phyloP scores from a whole-genome alignment of 345 rosid genomes.

The Hibiscus mutabilis region DNA sequence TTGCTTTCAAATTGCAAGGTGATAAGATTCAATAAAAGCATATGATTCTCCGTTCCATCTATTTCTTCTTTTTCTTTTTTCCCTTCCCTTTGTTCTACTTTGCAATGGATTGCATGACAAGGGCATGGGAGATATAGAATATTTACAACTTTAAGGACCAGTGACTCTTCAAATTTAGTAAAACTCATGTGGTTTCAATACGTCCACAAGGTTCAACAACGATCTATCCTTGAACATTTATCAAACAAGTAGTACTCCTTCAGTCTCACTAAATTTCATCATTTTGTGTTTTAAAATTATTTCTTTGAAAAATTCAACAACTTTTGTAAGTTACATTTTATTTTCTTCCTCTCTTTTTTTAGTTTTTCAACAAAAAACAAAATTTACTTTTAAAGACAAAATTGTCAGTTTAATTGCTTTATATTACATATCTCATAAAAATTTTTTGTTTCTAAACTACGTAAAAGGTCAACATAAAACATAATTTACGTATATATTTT shows the following conservation, averaged over 20 bases:
- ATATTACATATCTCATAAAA: too few species aligned
- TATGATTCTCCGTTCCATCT: slow-evolving; percentile 1
- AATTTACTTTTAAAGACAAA: too few species aligned
- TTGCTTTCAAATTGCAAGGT: not conserved
- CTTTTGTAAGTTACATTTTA: too few species aligned
- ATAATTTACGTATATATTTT: too few species aligned
- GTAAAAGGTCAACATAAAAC: too few species aligned
- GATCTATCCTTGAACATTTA: not conserved
- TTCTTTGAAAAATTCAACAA: too few species aligned
- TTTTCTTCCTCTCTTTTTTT: too few species aligned
- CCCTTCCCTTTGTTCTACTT: not conserved
- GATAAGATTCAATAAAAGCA: not conserved
- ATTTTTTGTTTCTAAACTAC: too few species aligned
- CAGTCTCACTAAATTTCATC: too few species aligned
- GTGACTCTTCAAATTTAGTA: not conserved
- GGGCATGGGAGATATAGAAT: not conserved
- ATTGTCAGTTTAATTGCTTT: too few species aligned
- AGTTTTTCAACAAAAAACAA: too few species aligned
- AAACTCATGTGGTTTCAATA: not conserved
- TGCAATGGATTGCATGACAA: not conserved
- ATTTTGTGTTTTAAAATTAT: too few species aligned
- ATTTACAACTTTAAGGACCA: not conserved
- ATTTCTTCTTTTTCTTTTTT: not conserved
- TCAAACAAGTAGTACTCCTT: not conserved
- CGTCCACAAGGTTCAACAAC: not conserved